These are phyloP conservation scores for Taiozyma sp. DNA, from an alignment of 1,139 yeast genomes.

Conservation along the genomic window DNA sequence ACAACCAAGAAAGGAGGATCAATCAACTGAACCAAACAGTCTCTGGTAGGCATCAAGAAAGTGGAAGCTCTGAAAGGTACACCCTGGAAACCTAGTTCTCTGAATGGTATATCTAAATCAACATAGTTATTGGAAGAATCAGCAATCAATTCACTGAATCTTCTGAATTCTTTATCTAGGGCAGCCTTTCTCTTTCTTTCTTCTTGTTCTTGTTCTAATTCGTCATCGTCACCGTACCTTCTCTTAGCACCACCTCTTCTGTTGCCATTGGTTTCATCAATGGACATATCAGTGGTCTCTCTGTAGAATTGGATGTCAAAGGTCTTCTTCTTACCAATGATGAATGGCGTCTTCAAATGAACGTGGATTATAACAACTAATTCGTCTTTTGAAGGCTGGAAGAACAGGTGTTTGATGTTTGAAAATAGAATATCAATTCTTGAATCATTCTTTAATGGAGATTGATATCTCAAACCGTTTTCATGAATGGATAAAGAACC, in stretches of 20 bases:
- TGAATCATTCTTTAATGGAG: conserved; percentile 78
- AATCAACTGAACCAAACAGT: conserved; percentile 87
- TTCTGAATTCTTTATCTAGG: conserved; percentile 86
- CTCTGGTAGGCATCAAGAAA: conserved; percentile 95
- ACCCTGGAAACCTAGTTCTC: conserved; percentile 96
- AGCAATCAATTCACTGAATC: conserved; percentile 86
- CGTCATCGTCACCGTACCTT: conserved; percentile 98
- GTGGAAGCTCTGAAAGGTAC: conserved; percentile 96
- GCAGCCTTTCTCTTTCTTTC: conserved; percentile 90
- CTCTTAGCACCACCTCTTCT: conserved; percentile 58
- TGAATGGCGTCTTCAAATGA: conserved; percentile 86
- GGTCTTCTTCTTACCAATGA: conserved; percentile 95
- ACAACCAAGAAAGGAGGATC: conserved; percentile 95
- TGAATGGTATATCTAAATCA: conserved; percentile 90
- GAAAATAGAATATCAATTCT: conserved; percentile 84
- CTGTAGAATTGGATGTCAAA: conserved; percentile 97
- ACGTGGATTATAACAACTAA: conserved; percentile 89
- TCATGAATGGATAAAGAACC: conserved; percentile 92
- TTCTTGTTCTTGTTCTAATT: conserved; percentile 97
- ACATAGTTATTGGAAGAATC: conserved; percentile 79
- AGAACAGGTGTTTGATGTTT: conserved; percentile 88
- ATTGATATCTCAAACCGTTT: conserved; percentile 92
- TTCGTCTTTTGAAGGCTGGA: conserved; percentile 96
- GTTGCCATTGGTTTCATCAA: conserved; percentile 96
- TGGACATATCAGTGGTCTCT: conserved; percentile 94